Evolutionary conservation across 2,329 filamentous ascomycete species (phyloP).

Genomic region (Aspergillus japonicus): DNA sequence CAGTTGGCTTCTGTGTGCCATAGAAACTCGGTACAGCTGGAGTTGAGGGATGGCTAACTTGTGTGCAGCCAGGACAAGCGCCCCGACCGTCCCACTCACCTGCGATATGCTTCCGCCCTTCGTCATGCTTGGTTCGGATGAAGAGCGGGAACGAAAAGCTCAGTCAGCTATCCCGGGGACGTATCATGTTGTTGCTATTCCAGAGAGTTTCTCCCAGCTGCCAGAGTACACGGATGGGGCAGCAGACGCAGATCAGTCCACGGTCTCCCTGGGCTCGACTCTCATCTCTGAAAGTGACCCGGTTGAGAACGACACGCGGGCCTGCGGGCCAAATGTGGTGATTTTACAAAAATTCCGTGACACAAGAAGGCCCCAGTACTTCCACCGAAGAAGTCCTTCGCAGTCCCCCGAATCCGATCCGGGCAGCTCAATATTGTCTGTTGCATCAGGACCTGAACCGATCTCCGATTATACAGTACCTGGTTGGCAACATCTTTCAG

Average conservation of each 20-base stretch:
- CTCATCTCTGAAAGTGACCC: constrained; percentile 29
- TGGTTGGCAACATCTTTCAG: constrained; percentile 22
- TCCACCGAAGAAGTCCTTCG: constrained; percentile 30
- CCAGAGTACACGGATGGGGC: constrained; percentile 50
- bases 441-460: constrained; percentile 19
- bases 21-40: not conserved
- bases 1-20: not conserved
- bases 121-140: constrained; percentile 53
- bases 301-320: constrained; percentile 19
- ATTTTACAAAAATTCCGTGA: constrained; percentile 54
- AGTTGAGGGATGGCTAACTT: not conserved
- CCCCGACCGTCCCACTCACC: not conserved
- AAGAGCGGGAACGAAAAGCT: constrained; percentile 59
- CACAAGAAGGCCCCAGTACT: constrained; percentile 32
- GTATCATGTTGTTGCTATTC: constrained; percentile 56
- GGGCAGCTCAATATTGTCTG: constrained; percentile 27
- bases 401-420: constrained; percentile 38
- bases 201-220: constrained; percentile 52
- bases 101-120: constrained; percentile 56
- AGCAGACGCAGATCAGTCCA: constrained; percentile 18
- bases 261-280: constrained; percentile 28
- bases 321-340: constrained; percentile 49
- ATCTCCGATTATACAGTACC: constrained; percentile 11
- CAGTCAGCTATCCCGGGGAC: constrained; percentile 52
- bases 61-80: constrained; percentile 12